Evolutionary conservation across 108 stramenopile genomes (phyloP), one percentile per base, ranked within the genome.

Genomic region (Aurantiochytrium sp.): DNA sequence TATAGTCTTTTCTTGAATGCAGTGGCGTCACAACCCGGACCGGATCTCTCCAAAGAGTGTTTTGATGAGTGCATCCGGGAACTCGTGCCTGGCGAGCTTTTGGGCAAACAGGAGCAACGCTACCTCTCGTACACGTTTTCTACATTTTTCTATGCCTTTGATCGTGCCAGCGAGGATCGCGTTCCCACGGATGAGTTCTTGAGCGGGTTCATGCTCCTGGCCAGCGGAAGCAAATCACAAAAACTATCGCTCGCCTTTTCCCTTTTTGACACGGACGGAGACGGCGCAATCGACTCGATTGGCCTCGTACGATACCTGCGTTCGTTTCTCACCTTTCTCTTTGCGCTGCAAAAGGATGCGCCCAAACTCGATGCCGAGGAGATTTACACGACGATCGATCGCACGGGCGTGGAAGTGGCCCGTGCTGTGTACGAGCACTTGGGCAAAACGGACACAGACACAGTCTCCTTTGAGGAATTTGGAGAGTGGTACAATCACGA

Each of bases 401-500:
- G 49, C n/a, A 83, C 76, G 23, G n/a, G 49, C 76, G 76, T 83
- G 10, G 76, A 83, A 23, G 51, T 83, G 43, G 76, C 76, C 25
- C 76, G 76, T 4, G 76, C 45, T 6, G 51, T 83, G 6, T 53
- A 53, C 76, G 49, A 83, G 23, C 51, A 47, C 49, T 53, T 53
- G 2, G 76, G 76, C 76, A 83, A 53, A 23, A 16, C 76, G 4
- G 76, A 83, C 49, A 47, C 44, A 23, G 76, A 83, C 51, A 47
- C 14, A 4, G 76, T 93, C 16, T 59, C 91, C 19, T 93, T 91
- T 45, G 92, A 93, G 58, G 89, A 92, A 58, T 93, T 93, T 59
- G 92, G 91, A 35, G 35, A 92, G 6, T 93, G 97, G 97, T 99
- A 98, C 93, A 99, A 98, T 83, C 95, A 96, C 90, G 96, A 96